Percentiles rank a stretch among this genome's conserved stretches.
Evolutionary conservation across 208 protist genomes (phyloP).

Genomic region (Naegleria gruberi): DNA sequence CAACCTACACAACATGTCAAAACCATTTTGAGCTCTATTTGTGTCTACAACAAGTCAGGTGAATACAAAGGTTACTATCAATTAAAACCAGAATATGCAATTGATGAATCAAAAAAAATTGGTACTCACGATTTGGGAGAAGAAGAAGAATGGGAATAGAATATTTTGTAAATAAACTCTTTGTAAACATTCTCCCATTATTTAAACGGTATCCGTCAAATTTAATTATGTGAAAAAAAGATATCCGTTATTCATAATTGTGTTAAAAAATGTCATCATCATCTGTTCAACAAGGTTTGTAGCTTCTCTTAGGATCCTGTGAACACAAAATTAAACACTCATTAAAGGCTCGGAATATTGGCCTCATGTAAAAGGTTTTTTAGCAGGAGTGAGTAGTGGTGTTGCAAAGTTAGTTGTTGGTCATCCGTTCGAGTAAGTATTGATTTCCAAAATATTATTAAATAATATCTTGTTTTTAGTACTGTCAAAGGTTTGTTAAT

Average conservation of each 20-base stretch:
- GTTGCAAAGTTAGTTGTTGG: not conserved
- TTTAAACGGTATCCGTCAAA: no score
- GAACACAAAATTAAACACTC: no score
- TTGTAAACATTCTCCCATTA: no score
- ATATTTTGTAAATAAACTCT: no score
- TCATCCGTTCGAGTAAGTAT: not conserved
- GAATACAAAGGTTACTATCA: not conserved
- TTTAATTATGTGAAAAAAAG: no score
- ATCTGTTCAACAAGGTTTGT: no score
- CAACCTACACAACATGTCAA: not conserved
- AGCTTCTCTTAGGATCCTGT: no score
- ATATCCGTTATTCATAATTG: no score
- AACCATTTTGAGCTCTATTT: not conserved
- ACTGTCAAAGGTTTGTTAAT: not conserved
- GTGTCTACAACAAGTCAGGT: not conserved
- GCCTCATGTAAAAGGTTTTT: not conserved
- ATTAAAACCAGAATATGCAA: not conserved
- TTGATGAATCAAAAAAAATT: not conserved
- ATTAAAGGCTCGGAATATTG: not conserved
- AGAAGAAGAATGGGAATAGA: slow-evolving; percentile 2
- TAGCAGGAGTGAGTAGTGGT: not conserved
- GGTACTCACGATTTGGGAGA: not conserved
- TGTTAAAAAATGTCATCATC: no score
- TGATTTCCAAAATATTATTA: not conserved
- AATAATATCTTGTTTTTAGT: not conserved